These are phyloP conservation scores for Paxillus ammoniavirescens DNA, from an alignment of 768 basidiomycete species.

Conservation along the genomic window DNA sequence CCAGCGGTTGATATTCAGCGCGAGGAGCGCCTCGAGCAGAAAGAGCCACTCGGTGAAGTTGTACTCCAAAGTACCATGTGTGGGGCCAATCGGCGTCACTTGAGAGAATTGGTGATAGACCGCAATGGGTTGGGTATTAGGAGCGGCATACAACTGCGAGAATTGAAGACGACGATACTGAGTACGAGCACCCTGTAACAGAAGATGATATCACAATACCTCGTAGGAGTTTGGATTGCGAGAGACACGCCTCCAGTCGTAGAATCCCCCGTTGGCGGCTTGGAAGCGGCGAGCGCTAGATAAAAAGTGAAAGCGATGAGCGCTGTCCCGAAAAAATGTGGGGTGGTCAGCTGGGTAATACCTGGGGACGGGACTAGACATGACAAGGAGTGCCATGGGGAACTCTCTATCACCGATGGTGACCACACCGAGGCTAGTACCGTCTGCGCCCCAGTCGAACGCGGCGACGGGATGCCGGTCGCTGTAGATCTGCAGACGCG, in stretches of 20 bases:
- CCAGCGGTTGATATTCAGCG: constrained; percentile 75
- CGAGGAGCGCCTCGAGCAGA: constrained; percentile 59
- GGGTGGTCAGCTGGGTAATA: constrained; percentile 29
- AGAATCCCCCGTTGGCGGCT: constrained; percentile 53
- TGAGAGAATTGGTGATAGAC: constrained; percentile 54
- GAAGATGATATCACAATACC: constrained; percentile 37
- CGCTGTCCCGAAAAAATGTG: constrained; percentile 10
- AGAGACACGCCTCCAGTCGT: constrained; percentile 62
- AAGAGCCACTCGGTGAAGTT: constrained; percentile 59
- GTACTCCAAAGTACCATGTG: constrained; percentile 63
- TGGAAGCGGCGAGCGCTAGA: constrained; percentile 60
- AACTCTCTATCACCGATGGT: constrained; percentile 52
- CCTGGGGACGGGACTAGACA: constrained; percentile 50
- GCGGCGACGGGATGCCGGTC: constrained; percentile 53
- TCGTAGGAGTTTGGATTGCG: constrained; percentile 56
- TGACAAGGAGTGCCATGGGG: constrained; percentile 63
- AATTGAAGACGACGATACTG: constrained; percentile 3
- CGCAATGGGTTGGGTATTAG: constrained; percentile 49
- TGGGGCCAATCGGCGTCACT: constrained; percentile 58
- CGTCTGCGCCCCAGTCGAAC: constrained; percentile 44
- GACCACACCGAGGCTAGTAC: constrained; percentile 38
- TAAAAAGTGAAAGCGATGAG: constrained; percentile 5
- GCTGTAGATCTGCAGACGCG: constrained; percentile 27
- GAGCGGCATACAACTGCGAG: constrained; percentile 46
- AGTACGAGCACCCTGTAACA: background rate